Conservation (phyloP, 2,329 filamentous ascomycete species). For the Alternaria metachromatica region DNA sequence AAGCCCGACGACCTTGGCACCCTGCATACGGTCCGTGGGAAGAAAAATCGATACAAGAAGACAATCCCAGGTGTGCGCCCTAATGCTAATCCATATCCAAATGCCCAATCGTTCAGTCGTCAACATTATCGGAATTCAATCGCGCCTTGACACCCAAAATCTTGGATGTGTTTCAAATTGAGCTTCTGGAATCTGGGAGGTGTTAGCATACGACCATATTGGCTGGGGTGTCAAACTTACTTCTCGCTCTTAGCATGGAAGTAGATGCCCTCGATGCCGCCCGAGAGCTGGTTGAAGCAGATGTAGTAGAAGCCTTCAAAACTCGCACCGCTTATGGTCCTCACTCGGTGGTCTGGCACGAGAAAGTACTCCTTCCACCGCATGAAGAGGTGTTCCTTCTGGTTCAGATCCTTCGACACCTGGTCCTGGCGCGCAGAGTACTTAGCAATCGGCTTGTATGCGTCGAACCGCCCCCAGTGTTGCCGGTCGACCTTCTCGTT, state of each 20-base stretch:
- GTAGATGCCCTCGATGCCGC: slow-evolving; percentile 90
- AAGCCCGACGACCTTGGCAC: slow-evolving; percentile 31
- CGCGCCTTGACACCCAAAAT: slow-evolving; percentile 81
- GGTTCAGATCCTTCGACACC: slow-evolving; percentile 71
- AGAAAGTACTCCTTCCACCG: slow-evolving; percentile 99
- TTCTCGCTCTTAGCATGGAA: slow-evolving; percentile 98
- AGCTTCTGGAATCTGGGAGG: slow-evolving; percentile 82
- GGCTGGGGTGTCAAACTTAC: slow-evolving; percentile 62
- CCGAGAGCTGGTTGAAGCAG: slow-evolving; percentile 92
- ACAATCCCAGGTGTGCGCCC: slow-evolving; percentile 31
- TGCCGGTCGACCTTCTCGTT: slow-evolving; percentile 88
- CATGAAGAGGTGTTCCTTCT: slow-evolving; percentile 94
- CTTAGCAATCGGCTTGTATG: slow-evolving; percentile 79
- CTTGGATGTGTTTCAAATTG: slow-evolving; percentile 85
- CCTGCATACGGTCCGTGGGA: slow-evolving; percentile 37
- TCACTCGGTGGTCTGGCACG: slow-evolving; percentile 90
- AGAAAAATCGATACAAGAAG: slow-evolving; percentile 36
- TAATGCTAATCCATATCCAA: slow-evolving; percentile 35
- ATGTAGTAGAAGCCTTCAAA: slow-evolving; percentile 99
- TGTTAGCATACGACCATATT: slow-evolving; percentile 23
- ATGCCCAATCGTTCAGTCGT: slow-evolving; percentile 39
- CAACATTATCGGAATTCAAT: slow-evolving; percentile 81
- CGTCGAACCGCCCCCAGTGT: slow-evolving; percentile 90
- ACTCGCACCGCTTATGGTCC: slow-evolving; percentile 89
- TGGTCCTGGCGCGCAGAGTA: slow-evolving; percentile 66